phyloP scores from a whole-genome alignment of 305 asterid genomes.

The Andrographis paniculata region DNA sequence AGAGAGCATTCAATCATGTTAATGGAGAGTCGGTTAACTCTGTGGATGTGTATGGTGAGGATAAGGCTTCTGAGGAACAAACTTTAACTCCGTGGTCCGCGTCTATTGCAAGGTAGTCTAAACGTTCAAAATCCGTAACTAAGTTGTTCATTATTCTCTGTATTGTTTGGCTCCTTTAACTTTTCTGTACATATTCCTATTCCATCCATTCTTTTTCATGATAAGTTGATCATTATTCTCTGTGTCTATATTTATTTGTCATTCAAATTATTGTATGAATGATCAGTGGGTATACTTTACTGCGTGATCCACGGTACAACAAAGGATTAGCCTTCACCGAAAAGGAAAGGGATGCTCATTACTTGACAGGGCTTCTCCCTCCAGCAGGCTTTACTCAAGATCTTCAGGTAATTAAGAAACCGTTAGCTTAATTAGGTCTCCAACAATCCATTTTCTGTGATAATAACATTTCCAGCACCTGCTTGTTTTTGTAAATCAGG shows the following conservation, averaged over 20 bases:
- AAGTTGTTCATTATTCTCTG: no score
- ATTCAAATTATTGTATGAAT: neutral
- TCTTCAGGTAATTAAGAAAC: slow-evolving; percentile 47
- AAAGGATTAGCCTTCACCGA: slow-evolving; percentile 54
- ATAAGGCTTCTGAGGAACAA: slow-evolving; percentile 44
- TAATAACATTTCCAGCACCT: neutral
- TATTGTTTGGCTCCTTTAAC: no score
- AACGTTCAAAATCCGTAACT: no score
- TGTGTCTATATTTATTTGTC: neutral
- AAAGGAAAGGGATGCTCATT: slow-evolving; percentile 49
- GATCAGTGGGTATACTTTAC: slow-evolving; percentile 41
- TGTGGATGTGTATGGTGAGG: slow-evolving; percentile 23
- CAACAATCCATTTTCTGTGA: no score
- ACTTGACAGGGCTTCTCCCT: slow-evolving; percentile 53
- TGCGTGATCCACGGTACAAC: slow-evolving; percentile 54
- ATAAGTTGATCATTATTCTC: no score
- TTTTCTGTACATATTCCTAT: no score
- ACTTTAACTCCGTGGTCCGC: slow-evolving; percentile 59
- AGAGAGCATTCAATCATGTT: slow-evolving; percentile 35
- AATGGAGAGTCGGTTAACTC: slow-evolving; percentile 47
- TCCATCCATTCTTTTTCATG: no score
- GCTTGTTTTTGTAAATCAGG: slow-evolving; percentile 26
- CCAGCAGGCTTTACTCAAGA: slow-evolving; percentile 35
- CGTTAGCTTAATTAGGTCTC: no score
- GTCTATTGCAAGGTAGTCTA: slow-evolving; percentile 50